A percentile compares a stretch with the other conserved stretches of the same genome.
Conservation (phyloP, 257 asterid genomes). For the Solanum gandarillasii region DNA sequence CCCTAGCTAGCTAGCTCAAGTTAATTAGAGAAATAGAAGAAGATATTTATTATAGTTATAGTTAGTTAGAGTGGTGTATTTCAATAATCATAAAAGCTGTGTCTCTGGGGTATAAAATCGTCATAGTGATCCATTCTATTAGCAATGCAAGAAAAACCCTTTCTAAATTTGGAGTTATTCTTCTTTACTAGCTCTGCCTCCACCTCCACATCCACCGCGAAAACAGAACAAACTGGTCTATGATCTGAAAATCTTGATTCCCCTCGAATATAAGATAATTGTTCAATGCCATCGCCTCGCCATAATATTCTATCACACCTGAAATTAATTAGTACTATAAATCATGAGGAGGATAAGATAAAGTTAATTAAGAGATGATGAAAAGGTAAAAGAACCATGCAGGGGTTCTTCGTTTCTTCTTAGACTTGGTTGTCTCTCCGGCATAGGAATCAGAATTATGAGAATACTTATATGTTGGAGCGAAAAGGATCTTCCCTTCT, state of each 20-base stretch:
- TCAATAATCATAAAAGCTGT: conserved; percentile 39
- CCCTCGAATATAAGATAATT: conserved; percentile 59
- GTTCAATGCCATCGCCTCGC: conserved; percentile 63
- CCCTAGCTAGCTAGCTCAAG: neutral
- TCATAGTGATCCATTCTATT: conserved; percentile 22
- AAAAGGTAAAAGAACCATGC: conserved; percentile 40
- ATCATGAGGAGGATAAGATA: neutral
- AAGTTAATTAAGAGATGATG: neutral
- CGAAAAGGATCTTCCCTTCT: conserved; percentile 73
- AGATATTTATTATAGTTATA: neutral
- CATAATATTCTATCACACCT: conserved; percentile 93
- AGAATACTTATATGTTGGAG: conserved; percentile 87
- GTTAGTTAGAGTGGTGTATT: neutral
- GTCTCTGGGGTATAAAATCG: conserved; percentile 47
- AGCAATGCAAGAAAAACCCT: conserved; percentile 57
- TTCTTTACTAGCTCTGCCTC: conserved; percentile 5
- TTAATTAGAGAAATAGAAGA: neutral
- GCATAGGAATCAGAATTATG: conserved; percentile 76
- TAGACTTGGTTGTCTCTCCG: conserved; percentile 65
- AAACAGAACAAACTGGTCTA: conserved; percentile 70
- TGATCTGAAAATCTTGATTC: conserved; percentile 88
- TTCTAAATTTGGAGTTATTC: conserved; percentile 28
- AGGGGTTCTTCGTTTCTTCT: conserved; percentile 84
- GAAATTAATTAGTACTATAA: neutral
- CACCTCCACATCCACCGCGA: conserved; percentile 50